A percentile compares a stretch with the other conserved stretches of the same genome.
Conservation (phyloP, 805 yeast genomes). For the Hermanozyma aechmeae region DNA sequence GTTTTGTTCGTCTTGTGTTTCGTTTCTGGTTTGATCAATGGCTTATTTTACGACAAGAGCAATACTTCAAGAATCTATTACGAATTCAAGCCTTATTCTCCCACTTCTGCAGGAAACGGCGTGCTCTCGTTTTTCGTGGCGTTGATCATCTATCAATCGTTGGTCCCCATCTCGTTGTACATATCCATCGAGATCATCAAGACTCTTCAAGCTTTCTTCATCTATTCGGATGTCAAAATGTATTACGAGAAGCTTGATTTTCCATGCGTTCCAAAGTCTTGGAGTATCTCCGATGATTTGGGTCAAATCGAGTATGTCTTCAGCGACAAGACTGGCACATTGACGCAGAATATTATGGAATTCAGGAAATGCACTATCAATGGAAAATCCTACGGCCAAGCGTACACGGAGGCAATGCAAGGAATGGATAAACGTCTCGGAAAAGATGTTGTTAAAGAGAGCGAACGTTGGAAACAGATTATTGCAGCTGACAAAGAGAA, state of each 20-base stretch:
- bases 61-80: conserved; percentile 42
- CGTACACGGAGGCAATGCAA: conserved; percentile 70
- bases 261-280: conserved; percentile 73
- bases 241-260: conserved; percentile 61
- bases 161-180: conserved; percentile 75
- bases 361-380: conserved; percentile 67
- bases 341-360: conserved; percentile 79
- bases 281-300: conserved; percentile 78
- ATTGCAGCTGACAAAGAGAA: conserved; percentile 33
- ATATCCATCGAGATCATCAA: conserved; percentile 74
- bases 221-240: conserved; percentile 60
- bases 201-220: conserved; percentile 68
- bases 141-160: conserved; percentile 62
- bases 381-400: conserved; percentile 60
- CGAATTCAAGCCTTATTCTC: conserved; percentile 54
- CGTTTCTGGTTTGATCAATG: conserved; percentile 62
- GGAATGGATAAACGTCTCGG: conserved; percentile 65
- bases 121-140: conserved; percentile 62
- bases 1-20: conserved; percentile 58
- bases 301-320: conserved; percentile 79
- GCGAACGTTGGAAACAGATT: conserved; percentile 26
- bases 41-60: conserved; percentile 42
- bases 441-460: conserved; percentile 44
- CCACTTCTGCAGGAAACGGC: conserved; percentile 56
- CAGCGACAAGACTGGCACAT: conserved; percentile 78